phyloP scores from a whole-genome alignment of 805 yeast genomes.

The Kregervanrija fluxuum region DNA sequence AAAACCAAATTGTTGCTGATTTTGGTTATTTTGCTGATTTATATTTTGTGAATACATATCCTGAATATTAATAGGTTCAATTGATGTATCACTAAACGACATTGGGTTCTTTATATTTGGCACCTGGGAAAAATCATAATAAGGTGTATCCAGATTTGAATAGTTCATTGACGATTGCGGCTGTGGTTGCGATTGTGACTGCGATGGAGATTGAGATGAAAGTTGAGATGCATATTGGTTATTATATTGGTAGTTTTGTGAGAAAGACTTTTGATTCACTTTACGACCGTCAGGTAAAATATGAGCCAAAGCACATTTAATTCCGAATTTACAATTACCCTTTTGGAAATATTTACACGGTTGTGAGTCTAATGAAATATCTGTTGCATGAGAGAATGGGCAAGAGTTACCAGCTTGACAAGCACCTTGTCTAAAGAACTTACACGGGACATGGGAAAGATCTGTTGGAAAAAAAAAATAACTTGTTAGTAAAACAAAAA shows the following conservation, averaged over 20 bases:
- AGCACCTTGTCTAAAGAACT: constrained; percentile 83
- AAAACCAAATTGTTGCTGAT: background rate
- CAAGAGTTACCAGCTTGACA: constrained; percentile 94
- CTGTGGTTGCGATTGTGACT: too few relatives aligned
- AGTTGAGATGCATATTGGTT: background rate
- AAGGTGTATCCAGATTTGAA: too few relatives aligned
- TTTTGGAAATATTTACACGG: constrained; percentile 92
- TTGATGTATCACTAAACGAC: constrained; percentile 6
- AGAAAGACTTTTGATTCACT: constrained; percentile 43
- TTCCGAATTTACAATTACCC: constrained; percentile 96
- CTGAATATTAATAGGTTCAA: constrained; percentile 2
- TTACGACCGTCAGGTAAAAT: constrained; percentile 83
- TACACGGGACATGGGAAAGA: constrained; percentile 93
- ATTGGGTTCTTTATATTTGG: background rate
- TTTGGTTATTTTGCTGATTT: background rate
- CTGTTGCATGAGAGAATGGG: constrained; percentile 80
- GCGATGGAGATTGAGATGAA: too few relatives aligned
- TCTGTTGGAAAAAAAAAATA: constrained; percentile 33
- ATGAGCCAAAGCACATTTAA: constrained; percentile 92
- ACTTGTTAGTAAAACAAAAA: background rate
- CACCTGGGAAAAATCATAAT: too few relatives aligned
- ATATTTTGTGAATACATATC: too few relatives aligned
- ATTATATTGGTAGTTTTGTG: background rate
- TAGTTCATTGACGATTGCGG: too few relatives aligned
- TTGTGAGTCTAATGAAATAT: constrained; percentile 42